These are phyloP conservation scores for Antitrichia curtipendula DNA, from an alignment of 225 moss, liverwort and hornwort species.

Conservation along the genomic window DNA sequence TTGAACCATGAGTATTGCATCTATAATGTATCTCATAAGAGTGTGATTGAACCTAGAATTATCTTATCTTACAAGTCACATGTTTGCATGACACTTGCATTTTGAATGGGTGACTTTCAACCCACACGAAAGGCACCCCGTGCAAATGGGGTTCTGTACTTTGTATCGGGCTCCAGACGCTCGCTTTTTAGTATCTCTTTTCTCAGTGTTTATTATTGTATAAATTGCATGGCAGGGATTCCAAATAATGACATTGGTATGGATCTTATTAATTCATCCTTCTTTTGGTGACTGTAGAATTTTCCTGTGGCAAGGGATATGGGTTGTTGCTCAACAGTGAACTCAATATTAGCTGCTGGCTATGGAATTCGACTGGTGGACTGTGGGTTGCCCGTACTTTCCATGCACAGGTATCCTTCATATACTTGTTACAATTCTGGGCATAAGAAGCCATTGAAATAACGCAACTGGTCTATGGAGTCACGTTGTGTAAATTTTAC, in stretches of 20 bases:
- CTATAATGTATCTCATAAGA: neutral
- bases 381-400: constrained; percentile 70
- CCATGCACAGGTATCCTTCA: constrained; percentile 59
- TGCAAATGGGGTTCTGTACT: neutral
- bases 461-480: neutral
- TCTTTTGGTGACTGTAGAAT: constrained; percentile 19
- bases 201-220: neutral
- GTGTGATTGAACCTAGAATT: neutral
- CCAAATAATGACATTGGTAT: neutral
- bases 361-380: constrained; percentile 70
- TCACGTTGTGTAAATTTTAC: neutral
- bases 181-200: neutral
- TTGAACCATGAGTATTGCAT: neutral
- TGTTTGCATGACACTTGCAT: neutral
- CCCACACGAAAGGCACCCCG: neutral
- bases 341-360: constrained; percentile 64
- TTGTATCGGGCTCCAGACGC: neutral
- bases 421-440: neutral
- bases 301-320: constrained; percentile 66
- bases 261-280: neutral
- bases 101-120: neutral
- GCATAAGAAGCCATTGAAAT: neutral
- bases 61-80: neutral
- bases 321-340: constrained; percentile 81
- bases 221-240: neutral